These are phyloP conservation scores for Phytophthora nicotianae DNA, from an alignment of 352 stramenopile genomes.

Conservation along the genomic window DNA sequence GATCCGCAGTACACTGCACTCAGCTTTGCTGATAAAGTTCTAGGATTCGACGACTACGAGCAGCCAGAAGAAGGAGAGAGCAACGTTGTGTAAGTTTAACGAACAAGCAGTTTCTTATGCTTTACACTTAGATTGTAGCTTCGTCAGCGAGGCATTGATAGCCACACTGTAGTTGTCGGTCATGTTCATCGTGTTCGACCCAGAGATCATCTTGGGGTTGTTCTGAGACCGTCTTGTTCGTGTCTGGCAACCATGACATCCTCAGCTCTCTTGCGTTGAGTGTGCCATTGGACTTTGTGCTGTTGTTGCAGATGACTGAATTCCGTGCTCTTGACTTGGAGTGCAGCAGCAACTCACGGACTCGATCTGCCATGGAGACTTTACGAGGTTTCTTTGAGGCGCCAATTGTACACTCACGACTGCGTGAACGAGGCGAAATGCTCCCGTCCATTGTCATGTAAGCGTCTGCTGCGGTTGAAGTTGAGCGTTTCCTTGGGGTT, in stretches of 20 bases:
- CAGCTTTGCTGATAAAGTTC: slow-evolving; percentile 83
- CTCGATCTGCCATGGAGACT: slow-evolving; percentile 20
- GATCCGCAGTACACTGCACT: slow-evolving; percentile 59
- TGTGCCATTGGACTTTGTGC: slow-evolving; percentile 7
- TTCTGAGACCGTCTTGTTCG: background rate
- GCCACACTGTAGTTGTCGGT: slow-evolving; percentile 23
- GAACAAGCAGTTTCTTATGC: background rate
- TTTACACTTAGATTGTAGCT: slow-evolving; percentile 22
- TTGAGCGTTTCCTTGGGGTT: slow-evolving; percentile 8
- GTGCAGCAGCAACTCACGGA: slow-evolving; percentile 18
- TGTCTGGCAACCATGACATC: slow-evolving; percentile 13
- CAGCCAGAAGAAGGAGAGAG: slow-evolving; percentile 15
- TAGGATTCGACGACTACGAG: slow-evolving; percentile 91
- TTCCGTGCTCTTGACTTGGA: slow-evolving; percentile 5
- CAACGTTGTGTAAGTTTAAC: background rate
- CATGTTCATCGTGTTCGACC: slow-evolving; percentile 31
- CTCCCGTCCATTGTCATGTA: slow-evolving; percentile 25
- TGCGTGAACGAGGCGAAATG: slow-evolving; percentile 3
- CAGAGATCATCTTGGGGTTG: slow-evolving; percentile 20
- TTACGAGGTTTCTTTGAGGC: slow-evolving; percentile 3
- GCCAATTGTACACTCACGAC: slow-evolving; percentile 8
- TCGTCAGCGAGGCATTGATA: slow-evolving; percentile 24
- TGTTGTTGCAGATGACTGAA: slow-evolving; percentile 11
- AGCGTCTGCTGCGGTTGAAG: slow-evolving; percentile 3
- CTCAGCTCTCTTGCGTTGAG: slow-evolving; percentile 2